These are phyloP conservation scores for Atkinsonella texensis DNA, from an alignment of 2,329 filamentous ascomycete genomes.

Conservation along the genomic window DNA sequence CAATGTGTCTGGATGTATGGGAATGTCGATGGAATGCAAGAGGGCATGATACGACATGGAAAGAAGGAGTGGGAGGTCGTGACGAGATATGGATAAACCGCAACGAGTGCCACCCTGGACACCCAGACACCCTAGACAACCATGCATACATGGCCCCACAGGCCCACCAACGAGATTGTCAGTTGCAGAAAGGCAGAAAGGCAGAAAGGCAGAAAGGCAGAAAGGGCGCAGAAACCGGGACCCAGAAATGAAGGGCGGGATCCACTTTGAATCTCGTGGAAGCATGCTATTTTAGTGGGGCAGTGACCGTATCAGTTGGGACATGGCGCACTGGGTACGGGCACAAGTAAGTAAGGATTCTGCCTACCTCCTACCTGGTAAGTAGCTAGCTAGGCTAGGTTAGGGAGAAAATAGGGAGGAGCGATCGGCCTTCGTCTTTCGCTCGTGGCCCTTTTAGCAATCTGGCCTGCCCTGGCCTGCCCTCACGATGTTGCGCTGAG, in stretches of 20 bases:
- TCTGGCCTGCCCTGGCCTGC: not conserved
- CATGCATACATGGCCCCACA: not conserved
- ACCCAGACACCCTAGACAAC: not conserved
- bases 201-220: too few species aligned
- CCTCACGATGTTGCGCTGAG: not conserved
- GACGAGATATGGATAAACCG: conserved; percentile 7
- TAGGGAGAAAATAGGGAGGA: not conserved
- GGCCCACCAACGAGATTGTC: not conserved
- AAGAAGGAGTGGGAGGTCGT: conserved; percentile 3
- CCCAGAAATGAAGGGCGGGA: conserved; percentile 1
- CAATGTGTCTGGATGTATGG: not conserved
- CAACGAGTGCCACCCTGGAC: not conserved
- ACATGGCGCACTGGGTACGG: conserved; percentile 7
- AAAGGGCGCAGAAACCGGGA: not conserved
- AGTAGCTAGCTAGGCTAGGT: too few species aligned
- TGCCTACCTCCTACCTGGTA: too few species aligned
- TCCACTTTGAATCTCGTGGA: conserved; percentile 5
- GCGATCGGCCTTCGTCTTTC: not conserved
- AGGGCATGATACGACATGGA: not conserved
- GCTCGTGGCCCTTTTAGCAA: not conserved
- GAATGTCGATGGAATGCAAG: conserved; percentile 4
- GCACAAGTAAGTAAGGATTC: too few species aligned
- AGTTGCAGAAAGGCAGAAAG: not conserved
- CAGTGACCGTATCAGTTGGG: not conserved
- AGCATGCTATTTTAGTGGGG: not conserved